These are phyloP conservation scores for Leishmania guyanensis DNA, from an alignment of 208 protist species.

Conservation along the genomic window DNA sequence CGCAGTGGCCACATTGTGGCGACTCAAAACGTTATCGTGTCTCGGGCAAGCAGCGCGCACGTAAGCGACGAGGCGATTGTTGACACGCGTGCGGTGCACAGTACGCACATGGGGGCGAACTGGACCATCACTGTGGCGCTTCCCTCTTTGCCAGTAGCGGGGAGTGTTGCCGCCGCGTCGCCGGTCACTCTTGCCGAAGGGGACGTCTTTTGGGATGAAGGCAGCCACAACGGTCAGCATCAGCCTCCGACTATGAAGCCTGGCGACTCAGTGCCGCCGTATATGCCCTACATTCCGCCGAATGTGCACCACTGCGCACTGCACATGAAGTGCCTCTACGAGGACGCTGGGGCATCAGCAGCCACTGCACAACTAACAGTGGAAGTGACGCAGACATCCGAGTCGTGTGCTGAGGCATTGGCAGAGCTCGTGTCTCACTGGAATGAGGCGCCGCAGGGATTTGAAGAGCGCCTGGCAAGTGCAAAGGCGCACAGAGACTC, in stretches of 20 bases:
- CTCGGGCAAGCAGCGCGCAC: conserved; percentile 12
- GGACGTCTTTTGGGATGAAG: conserved; percentile 57
- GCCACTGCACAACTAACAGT: conserved; percentile 14
- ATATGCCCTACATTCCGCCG: conserved; percentile 13
- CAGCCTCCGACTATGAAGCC: conserved; percentile 11
- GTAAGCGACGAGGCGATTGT: background rate
- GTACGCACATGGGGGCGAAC: conserved; percentile 36
- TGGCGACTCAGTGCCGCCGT: background rate
- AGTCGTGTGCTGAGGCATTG: conserved; percentile 26
- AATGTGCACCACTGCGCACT: conserved; percentile 27
- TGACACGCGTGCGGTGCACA: conserved; percentile 11
- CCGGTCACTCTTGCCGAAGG: conserved; percentile 40
- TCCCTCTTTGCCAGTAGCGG: conserved; percentile 8
- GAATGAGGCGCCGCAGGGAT: conserved; percentile 28
- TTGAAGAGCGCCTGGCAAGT: conserved; percentile 9
- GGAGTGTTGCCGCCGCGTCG: background rate
- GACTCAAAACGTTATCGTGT: conserved; percentile 25
- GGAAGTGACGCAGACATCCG: conserved; percentile 28
- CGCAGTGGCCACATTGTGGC: conserved; percentile 25
- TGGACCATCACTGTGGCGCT: conserved; percentile 33
- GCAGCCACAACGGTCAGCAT: conserved; percentile 42
- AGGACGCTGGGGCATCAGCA: background rate
- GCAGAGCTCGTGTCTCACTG: conserved; percentile 32
- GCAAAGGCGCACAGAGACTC: conserved; percentile 17
- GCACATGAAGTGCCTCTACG: conserved; percentile 27